phyloP scores from a whole-genome alignment of 1,284 basidiomycete species.

The Inonotus obliquus region DNA sequence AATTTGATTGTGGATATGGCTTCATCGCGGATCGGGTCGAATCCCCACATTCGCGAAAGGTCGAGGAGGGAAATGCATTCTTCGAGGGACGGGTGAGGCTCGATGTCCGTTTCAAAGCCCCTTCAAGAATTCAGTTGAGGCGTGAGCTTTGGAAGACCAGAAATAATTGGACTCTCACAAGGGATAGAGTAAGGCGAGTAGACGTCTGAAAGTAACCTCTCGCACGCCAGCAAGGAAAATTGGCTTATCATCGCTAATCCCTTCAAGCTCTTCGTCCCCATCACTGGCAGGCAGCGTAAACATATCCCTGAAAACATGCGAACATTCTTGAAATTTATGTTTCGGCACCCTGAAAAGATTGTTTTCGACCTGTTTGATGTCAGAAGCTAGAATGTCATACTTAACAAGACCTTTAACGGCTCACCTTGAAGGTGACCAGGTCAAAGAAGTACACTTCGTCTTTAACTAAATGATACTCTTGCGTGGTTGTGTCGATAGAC shows the following conservation, averaged over 20 bases:
- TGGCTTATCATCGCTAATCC: neutral
- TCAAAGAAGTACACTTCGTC: neutral
- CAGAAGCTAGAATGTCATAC: neutral
- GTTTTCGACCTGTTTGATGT: neutral
- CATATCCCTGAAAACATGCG: constrained; percentile 9
- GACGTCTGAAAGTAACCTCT: neutral
- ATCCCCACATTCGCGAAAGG: constrained; percentile 11
- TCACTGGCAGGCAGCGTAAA: neutral
- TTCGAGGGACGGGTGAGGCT: neutral
- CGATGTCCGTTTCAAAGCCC: neutral
- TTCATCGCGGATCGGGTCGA: neutral
- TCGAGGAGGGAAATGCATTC: neutral
- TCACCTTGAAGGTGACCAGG: neutral
- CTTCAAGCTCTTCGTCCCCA: neutral
- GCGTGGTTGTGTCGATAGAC: no score
- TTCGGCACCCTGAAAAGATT: neutral
- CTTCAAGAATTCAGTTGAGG: neutral
- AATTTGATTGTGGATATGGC: neutral
- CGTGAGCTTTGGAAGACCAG: neutral
- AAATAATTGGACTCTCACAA: neutral
- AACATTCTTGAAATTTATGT: neutral
- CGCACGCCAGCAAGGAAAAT: constrained; percentile 2
- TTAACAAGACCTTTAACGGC: neutral
- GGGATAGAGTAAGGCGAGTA: neutral
- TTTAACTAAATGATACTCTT: neutral